Conservation (phyloP, 1,284 basidiomycete genomes). For the Microbotryomycetes sp. region DNA sequence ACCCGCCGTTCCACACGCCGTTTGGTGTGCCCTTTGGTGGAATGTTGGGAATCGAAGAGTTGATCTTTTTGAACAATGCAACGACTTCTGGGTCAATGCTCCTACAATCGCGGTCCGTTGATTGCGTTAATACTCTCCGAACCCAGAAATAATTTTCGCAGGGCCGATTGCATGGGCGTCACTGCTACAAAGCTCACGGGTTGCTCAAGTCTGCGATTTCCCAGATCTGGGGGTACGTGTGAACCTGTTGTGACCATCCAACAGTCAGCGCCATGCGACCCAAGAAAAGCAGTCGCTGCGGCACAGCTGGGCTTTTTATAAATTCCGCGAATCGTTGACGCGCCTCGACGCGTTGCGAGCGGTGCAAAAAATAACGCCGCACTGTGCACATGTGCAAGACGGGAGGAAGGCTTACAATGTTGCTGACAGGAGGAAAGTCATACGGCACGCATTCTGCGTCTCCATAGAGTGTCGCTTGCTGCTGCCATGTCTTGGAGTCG, state of each 20-base stretch:
- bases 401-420: neutral
- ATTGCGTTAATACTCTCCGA: too few relatives aligned
- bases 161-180: too few relatives aligned
- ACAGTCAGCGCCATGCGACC: too few relatives aligned
- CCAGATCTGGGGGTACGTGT: neutral
- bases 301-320: too few relatives aligned
- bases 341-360: neutral
- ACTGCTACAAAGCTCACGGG: neutral
- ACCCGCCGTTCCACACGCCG: constrained; percentile 11
- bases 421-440: neutral
- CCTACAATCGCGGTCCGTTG: too few relatives aligned
- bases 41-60: constrained; percentile 29
- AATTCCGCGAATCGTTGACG: too few relatives aligned
- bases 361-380: too few relatives aligned
- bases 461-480: neutral
- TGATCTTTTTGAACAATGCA: constrained; percentile 28
- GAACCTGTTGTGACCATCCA: too few relatives aligned
- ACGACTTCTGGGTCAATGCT: neutral
- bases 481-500: neutral
- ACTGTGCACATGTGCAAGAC: neutral
- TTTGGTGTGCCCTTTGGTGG: constrained; percentile 25
- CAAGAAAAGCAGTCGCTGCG: too few relatives aligned
- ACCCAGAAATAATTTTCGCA: too few relatives aligned
- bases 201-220: neutral
- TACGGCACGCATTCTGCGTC: neutral